Evolutionary conservation across 352 stramenopile genomes (phyloP).

Genomic region (Pythium coloratum): DNA sequence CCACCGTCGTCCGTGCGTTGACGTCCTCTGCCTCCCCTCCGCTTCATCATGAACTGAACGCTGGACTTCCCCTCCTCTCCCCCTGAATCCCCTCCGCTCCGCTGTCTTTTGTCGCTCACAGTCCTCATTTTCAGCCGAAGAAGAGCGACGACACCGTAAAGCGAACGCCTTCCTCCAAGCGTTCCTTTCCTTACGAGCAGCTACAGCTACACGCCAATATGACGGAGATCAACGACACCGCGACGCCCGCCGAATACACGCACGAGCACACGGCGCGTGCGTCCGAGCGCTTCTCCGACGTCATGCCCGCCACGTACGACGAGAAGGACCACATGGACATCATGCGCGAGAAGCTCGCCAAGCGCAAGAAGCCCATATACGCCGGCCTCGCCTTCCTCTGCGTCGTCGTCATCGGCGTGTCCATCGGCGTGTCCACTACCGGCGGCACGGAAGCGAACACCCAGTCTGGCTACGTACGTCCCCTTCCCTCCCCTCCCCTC

Average conservation of each 20-base stretch:
- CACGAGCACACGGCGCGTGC: conserved; percentile 43
- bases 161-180: neutral
- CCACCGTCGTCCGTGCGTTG: neutral
- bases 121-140: neutral
- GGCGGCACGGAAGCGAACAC: neutral
- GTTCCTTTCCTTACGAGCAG: neutral
- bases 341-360: conserved; percentile 39
- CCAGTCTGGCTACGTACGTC: conserved; percentile 1
- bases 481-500: neutral
- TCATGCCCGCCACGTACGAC: conserved; percentile 38
- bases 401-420: conserved; percentile 47
- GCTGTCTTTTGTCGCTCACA: neutral
- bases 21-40: neutral
- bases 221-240: neutral
- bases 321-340: conserved; percentile 53
- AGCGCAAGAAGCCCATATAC: conserved; percentile 60
- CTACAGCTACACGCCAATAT: neutral
- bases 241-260: conserved; percentile 25
- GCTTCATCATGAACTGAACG: neutral
- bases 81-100: no score
- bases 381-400: conserved; percentile 44
- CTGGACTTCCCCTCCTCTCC: no score
- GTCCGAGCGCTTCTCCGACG: conserved; percentile 29
- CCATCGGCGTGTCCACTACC: conserved; percentile 26
- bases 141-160: neutral